phyloP scores from a whole-genome alignment of 441 rosid species.

The Isatis lusitanica region DNA sequence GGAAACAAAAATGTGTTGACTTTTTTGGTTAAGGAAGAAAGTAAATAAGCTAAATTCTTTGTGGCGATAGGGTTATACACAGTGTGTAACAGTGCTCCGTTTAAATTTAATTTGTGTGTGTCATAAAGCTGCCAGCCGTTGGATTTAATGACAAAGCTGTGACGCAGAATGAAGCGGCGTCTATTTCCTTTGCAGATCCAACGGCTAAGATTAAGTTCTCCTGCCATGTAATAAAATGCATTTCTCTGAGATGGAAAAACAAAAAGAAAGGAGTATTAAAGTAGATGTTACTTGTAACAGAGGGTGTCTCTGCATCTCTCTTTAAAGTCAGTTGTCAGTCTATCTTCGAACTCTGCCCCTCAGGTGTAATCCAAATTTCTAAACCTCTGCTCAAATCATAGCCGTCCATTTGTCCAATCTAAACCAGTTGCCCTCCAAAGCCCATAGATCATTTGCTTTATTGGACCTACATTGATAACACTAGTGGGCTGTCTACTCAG shows the following conservation, averaged over 20 bases:
- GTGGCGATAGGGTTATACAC: conserved; percentile 9
- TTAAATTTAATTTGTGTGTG: background rate
- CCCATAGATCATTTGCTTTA: conserved; percentile 5
- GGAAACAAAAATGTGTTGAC: conserved; percentile 30
- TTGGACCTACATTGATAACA: background rate
- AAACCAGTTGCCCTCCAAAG: background rate
- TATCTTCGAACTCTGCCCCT: conserved; percentile 34
- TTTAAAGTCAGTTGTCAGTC: conserved; percentile 36
- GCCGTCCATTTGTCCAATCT: conserved; percentile 18
- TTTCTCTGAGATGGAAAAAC: background rate
- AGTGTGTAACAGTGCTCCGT: conserved; percentile 11
- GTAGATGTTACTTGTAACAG: conserved; percentile 35
- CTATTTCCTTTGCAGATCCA: conserved; percentile 39
- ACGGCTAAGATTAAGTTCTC: conserved; percentile 38
- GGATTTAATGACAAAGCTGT: conserved; percentile 47
- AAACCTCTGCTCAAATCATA: conserved; percentile 8
- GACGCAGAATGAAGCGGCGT: conserved; percentile 45
- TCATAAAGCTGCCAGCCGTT: conserved; percentile 44
- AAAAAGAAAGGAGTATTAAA: background rate
- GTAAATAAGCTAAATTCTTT: conserved; percentile 17
- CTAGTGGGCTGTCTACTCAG: background rate
- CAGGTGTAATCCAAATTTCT: conserved; percentile 33
- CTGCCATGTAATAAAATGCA: background rate
- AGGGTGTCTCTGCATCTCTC: conserved; percentile 41
- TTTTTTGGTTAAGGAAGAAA: conserved; percentile 17